Conservation (phyloP, 176 grass and related monocot genomes). For the Typha latifolia region DNA sequence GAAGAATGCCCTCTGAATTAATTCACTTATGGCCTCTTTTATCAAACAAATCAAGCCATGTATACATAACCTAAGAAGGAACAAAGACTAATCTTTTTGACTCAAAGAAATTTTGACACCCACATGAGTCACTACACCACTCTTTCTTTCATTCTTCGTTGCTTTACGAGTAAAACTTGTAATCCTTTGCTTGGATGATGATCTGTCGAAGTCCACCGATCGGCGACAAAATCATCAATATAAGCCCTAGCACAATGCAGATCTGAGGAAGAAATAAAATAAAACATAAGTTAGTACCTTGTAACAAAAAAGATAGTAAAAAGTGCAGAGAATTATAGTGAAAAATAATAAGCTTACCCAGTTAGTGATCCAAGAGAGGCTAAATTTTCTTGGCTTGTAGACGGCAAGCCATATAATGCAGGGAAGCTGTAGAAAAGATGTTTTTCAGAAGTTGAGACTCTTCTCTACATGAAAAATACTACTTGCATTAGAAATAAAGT, state of each 20-base stretch:
- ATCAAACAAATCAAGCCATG: no score
- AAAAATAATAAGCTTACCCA: slow-evolving; percentile 37
- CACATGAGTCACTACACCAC: not conserved
- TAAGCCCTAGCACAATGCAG: slow-evolving; percentile 66
- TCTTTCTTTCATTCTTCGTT: not conserved
- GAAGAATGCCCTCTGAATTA: no score
- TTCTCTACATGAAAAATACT: no score
- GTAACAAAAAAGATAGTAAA: not conserved
- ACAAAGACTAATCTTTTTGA: not conserved
- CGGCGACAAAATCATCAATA: slow-evolving; percentile 60
- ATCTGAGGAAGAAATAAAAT: slow-evolving; percentile 26
- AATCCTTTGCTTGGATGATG: slow-evolving; percentile 34
- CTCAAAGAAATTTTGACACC: not conserved
- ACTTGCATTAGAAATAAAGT: no score
- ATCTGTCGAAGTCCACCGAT: slow-evolving; percentile 74
- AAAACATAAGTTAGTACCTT: not conserved
- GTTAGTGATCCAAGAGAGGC: slow-evolving; percentile 70
- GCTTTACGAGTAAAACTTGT: slow-evolving; percentile 51
- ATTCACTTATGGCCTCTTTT: no score
- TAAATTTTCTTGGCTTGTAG: slow-evolving; percentile 67
- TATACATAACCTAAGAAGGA: not conserved
- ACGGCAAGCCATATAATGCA: slow-evolving; percentile 83
- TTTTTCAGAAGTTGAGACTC: no score
- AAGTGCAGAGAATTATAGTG: not conserved
- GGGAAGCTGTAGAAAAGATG: slow-evolving; percentile 47